Evolutionary conservation across 225 moss, liverwort and hornwort species (phyloP).

Genomic region (Takakia lepidozioides): DNA sequence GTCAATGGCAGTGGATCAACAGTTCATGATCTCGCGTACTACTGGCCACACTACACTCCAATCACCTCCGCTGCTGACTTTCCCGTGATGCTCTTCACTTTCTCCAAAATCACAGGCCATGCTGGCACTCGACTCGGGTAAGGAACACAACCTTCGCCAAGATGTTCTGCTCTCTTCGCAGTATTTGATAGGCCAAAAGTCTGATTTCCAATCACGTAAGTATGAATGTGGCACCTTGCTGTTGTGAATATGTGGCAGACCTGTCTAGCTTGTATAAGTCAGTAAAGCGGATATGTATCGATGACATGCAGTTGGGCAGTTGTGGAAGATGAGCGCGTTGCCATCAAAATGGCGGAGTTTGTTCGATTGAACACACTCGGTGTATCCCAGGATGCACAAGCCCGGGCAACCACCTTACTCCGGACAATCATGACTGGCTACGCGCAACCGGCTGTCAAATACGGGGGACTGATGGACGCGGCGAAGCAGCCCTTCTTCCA

Average conservation of each 20-base stretch:
- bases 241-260: too few relatives aligned
- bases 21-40: constrained; percentile 82
- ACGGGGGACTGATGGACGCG: neutral
- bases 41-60: constrained; percentile 83
- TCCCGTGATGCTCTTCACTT: constrained; percentile 81
- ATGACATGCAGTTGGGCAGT: constrained; percentile 37
- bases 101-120: constrained; percentile 84
- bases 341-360: constrained; percentile 40
- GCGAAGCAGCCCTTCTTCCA: constrained; percentile 27
- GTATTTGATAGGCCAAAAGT: too few relatives aligned
- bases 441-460: neutral
- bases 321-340: constrained; percentile 37
- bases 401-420: constrained; percentile 32
- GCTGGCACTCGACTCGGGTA: constrained; percentile 95
- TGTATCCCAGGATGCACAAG: constrained; percentile 47
- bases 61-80: constrained; percentile 40
- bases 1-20: constrained; percentile 52
- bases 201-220: too few relatives aligned
- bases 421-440: constrained; percentile 28
- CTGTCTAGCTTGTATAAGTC: too few relatives aligned
- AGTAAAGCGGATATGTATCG: too few relatives aligned
- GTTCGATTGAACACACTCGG: constrained; percentile 42
- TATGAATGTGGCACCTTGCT: too few relatives aligned
- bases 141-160: too few relatives aligned
- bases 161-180: too few relatives aligned